Evolutionary conservation across 2,329 filamentous ascomycete genomes (phyloP).

Genomic region (Fusarium beomiforme): DNA sequence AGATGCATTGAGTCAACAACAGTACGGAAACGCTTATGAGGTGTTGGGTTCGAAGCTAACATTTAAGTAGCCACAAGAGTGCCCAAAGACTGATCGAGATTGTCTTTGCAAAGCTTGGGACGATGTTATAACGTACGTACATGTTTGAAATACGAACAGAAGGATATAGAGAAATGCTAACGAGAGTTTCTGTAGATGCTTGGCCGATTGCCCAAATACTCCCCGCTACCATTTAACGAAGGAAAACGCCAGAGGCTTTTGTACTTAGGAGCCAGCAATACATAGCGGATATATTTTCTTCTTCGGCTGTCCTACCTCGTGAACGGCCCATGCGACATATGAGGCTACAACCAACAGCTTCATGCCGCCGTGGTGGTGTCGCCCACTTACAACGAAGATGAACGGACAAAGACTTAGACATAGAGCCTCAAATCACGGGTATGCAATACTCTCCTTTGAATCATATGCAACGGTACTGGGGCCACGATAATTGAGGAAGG

Average conservation of each 20-base stretch:
- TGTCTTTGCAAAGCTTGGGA: slow-evolving; percentile 15
- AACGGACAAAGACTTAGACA: too few species aligned
- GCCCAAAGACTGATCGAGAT: background rate
- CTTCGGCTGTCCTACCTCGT: rapidly evolving
- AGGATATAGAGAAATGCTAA: background rate
- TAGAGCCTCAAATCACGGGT: too few species aligned
- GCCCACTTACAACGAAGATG: background rate
- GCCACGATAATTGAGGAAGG: background rate
- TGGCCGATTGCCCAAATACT: background rate
- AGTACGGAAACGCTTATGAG: background rate
- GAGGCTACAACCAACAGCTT: rapidly evolving
- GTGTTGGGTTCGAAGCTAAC: background rate
- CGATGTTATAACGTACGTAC: background rate
- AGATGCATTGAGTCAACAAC: slow-evolving; percentile 13
- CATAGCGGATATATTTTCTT: background rate
- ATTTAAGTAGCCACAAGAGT: background rate
- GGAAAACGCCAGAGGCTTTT: slow-evolving; percentile 9
- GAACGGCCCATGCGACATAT: rapidly evolving
- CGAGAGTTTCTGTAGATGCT: background rate
- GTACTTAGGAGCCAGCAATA: background rate
- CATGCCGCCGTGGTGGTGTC: background rate
- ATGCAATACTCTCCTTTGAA: background rate
- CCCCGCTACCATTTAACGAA: slow-evolving; percentile 8
- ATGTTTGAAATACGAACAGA: too few species aligned
- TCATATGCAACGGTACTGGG: background rate